Conservation (phyloP, 192 early-diverging fungal genomes). For the Obelidium mucronatum region DNA sequence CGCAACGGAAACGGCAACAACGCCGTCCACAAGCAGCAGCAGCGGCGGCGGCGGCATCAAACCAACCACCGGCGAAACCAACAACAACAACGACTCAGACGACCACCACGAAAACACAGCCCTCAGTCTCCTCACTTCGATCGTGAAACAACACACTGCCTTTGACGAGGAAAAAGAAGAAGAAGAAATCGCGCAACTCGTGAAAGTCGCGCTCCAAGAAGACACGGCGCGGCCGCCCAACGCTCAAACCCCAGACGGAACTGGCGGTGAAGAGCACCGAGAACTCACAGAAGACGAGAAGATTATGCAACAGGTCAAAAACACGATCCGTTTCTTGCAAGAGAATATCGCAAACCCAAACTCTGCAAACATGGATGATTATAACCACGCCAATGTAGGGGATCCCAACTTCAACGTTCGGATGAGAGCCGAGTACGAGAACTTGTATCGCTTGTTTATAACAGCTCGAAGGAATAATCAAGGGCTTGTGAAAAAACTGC, state of each 20-base stretch:
- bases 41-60: background rate
- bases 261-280: background rate
- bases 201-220: constrained; percentile 42
- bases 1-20: background rate
- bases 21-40: background rate
- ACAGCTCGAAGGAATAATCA: constrained; percentile 57
- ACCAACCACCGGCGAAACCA: background rate
- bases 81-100: background rate
- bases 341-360: constrained; percentile 7
- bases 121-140: background rate
- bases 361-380: background rate
- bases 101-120: constrained; percentile 15
- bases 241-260: background rate
- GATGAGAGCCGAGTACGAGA: constrained; percentile 53
- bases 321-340: constrained; percentile 20
- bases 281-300: constrained; percentile 36
- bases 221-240: background rate
- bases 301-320: constrained; percentile 24
- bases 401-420: constrained; percentile 23
- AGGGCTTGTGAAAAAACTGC: constrained; percentile 51
- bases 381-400: background rate
- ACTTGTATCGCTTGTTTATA: constrained; percentile 54
- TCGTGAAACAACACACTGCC: constrained; percentile 17
- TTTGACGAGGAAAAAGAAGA: constrained; percentile 37
- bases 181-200: constrained; percentile 35